Evolutionary conservation across 345 rosid species (phyloP).

Genomic region (rapeseed (Brassica napus)): Da-Ae NC_063442.1:6574001-6574500

Average conservation of each 20-base stretch:
- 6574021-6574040: constrained; percentile 34
- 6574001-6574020: constrained; percentile 31
- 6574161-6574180: not conserved
- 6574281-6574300: not conserved
- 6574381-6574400: not conserved
- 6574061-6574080: constrained; percentile 11
- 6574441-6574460: not conserved
- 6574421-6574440: not conserved
- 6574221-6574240: not conserved
- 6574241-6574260: not conserved
- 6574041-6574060: constrained; percentile 35
- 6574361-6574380: not conserved
- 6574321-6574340: not conserved
- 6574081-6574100: constrained; percentile 21
- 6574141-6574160: not conserved
- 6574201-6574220: not conserved
- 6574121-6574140: constrained; percentile 33
- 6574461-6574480: not conserved
- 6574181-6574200: not conserved
- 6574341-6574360: not conserved
- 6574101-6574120: constrained; percentile 12
- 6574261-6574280: not conserved
- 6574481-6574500: no score
- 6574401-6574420: not conserved
- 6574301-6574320: not conserved